Evolutionary conservation across 1,139 yeast species (phyloP).

Genomic region (Debaryomycetaceae sp.): DNA sequence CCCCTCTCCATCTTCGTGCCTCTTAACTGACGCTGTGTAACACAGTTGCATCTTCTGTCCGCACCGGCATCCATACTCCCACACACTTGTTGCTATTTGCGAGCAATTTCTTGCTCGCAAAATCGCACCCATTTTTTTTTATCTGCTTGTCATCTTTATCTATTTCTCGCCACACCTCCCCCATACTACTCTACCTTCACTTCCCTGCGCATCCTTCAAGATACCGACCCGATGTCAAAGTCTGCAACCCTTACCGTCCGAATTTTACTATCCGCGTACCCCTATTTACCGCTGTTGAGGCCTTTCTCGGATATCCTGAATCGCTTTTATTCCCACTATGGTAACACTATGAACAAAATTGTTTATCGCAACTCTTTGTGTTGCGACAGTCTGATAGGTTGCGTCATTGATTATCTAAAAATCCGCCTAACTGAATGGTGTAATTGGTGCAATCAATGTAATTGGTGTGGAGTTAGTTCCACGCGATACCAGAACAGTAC

Average conservation of each 20-base stretch:
- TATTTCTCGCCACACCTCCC: neutral
- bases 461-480: too few relatives aligned
- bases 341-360: neutral
- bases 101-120: neutral
- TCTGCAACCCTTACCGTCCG: too few relatives aligned
- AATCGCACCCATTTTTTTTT: neutral
- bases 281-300: neutral
- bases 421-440: too few relatives aligned
- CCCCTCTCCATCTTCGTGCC: too few relatives aligned
- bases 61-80: too few relatives aligned
- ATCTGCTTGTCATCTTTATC: neutral
- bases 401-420: too few relatives aligned
- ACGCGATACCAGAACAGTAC: neutral
- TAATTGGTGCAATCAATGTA: too few relatives aligned
- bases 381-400: neutral
- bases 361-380: neutral
- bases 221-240: neutral
- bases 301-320: neutral
- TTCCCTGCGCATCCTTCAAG: neutral
- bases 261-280: too few relatives aligned
- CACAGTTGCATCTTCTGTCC: too few relatives aligned
- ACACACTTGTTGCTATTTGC: too few relatives aligned
- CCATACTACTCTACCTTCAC: too few relatives aligned
- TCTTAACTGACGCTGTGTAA: too few relatives aligned
- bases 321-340: neutral